Evolutionary conservation across 768 basidiomycete genomes (phyloP), one percentile per base, ranked within the genome.

Genomic region (Naganishia friedmannii): DNA sequence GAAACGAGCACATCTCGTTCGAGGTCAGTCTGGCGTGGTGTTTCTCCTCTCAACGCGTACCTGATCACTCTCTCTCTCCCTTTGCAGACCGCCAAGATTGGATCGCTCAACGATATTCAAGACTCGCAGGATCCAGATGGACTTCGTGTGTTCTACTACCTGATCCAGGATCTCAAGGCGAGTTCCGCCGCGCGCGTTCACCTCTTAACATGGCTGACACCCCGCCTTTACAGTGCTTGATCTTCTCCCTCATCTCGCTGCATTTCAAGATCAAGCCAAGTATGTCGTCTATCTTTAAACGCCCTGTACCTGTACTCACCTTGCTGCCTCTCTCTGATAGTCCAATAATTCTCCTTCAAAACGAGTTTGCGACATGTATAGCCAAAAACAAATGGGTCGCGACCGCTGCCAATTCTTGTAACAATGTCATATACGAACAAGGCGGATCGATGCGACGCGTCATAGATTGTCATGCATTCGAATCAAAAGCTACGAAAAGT

Each of bases 221-320:
- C 39, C 4, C 31, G 2, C 10, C 32, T 1, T 29, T 19, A 13
- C 76, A 99, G 95, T 97, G 94, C 83, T 86, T 97, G 71, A 94
- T 99, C 75, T 96, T 98, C 82, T 97, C 96, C 10, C 86, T 99
- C 72, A 98, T 99, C 80, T 92, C 93, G 2, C 87, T 99, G 45
- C 95, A 99, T 85, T 98, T 99, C 89, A 98, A 98, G 84, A 98
- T 99, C 86, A 98, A 99, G 86, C 96, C 96, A 19, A 97, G 78
- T 80, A 66, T 75, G 78, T 75, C 37, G 56, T 9, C n/a, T 28
- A 29, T 37, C 7, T 34, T 2, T 9, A 17, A 34, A 17, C 57
- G 0, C 15, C 21, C 34, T 37, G 21, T 58, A 2, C 31, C 21
- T 21, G 19, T 39, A 17, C 57, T 37, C 34, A 51, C 48, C 48